Conservation (phyloP, 345 rosid species). For the sweet orange (Citrus sinensis) region DNA sequence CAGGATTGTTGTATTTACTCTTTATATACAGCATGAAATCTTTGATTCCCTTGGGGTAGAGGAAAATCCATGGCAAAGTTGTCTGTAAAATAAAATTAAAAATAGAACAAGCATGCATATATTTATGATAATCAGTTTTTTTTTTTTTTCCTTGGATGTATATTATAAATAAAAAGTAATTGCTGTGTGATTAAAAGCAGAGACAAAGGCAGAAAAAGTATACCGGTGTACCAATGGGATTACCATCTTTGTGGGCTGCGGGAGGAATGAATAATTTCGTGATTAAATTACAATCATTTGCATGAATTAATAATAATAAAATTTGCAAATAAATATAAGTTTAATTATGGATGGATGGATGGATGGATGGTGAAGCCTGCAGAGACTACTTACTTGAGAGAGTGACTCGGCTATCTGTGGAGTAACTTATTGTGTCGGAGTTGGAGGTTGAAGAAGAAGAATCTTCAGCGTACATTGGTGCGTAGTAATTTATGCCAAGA, state of each 20-base stretch:
- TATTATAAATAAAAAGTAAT: too few relatives aligned
- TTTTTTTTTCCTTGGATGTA: too few relatives aligned
- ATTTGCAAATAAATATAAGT: too few relatives aligned
- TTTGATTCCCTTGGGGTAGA: conserved; percentile 24
- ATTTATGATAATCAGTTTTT: too few relatives aligned
- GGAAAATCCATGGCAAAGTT: conserved; percentile 13
- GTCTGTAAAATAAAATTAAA: conserved; percentile 11
- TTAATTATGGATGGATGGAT: too few relatives aligned
- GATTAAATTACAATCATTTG: too few relatives aligned
- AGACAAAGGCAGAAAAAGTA: too few relatives aligned
- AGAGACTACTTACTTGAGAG: not conserved
- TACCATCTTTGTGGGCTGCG: conserved; percentile 3
- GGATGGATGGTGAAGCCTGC: too few relatives aligned
- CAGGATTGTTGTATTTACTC: conserved; percentile 31
- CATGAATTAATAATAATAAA: too few relatives aligned
- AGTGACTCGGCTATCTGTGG: not conserved
- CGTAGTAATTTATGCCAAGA: conserved; percentile 13
- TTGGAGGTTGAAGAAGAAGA: not conserved
- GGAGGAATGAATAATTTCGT: too few relatives aligned
- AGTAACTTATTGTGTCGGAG: not conserved
- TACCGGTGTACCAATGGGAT: conserved; percentile 5
- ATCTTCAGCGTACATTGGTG: conserved; percentile 14
- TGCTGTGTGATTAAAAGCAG: too few relatives aligned
- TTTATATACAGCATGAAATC: conserved; percentile 17
- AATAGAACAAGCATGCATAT: too few relatives aligned